phyloP scores from a whole-genome alignment of 257 asterid genomes.

The Buddleja alternifolia region DNA sequence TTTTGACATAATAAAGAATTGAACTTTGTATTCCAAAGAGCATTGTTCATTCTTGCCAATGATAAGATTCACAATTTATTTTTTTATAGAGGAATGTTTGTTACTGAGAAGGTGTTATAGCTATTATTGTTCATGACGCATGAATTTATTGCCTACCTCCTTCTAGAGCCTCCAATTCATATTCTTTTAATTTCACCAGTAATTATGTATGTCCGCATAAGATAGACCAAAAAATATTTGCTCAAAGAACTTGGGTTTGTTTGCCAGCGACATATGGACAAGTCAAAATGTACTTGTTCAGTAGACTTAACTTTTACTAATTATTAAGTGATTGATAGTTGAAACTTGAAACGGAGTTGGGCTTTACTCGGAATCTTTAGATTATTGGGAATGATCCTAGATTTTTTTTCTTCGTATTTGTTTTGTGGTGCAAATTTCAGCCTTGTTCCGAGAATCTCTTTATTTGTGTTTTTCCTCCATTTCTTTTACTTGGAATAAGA shows the following conservation, averaged over 20 bases:
- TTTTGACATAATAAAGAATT: too few species aligned
- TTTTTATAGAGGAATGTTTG: neutral
- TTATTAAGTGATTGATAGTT: conserved; percentile 7
- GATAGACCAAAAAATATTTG: neutral
- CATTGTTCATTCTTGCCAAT: neutral
- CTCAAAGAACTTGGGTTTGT: neutral
- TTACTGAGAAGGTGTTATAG: neutral
- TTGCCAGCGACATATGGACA: conserved; percentile 13
- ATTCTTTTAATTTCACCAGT: conserved; percentile 4
- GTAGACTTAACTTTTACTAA: neutral
- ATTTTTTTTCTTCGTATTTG: neutral
- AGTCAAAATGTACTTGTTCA: neutral
- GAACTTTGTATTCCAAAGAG: too few species aligned
- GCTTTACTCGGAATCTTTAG: conserved; percentile 6
- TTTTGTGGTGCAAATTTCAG: neutral
- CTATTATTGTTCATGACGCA: conserved; percentile 5
- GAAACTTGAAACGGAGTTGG: neutral
- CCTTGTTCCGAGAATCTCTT: neutral
- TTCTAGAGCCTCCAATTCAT: neutral
- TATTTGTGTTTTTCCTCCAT: conserved; percentile 1
- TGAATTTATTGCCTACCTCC: neutral
- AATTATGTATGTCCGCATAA: too few species aligned
- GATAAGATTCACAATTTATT: neutral
- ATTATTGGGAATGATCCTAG: neutral
- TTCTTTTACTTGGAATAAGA: too few species aligned